phyloP scores from a whole-genome alignment of 805 yeast genomes.

The Blastobotrys robertii region DNA sequence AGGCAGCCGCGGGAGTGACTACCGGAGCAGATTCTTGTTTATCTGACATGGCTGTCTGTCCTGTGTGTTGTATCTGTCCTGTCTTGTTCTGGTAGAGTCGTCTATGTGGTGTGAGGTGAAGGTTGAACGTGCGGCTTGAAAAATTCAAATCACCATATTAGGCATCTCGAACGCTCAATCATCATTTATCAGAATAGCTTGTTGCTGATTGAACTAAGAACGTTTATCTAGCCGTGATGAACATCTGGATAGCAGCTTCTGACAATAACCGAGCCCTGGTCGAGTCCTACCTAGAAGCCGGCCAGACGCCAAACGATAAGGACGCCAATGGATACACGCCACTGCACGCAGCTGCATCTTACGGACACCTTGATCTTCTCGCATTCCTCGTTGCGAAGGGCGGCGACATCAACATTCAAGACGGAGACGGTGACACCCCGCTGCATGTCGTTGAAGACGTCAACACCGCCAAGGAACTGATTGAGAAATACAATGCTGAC shows the following conservation, averaged over 20 bases:
- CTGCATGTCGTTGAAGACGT: slow-evolving; percentile 79
- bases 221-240: no score
- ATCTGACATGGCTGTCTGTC: no score
- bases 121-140: no score
- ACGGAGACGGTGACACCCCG: slow-evolving; percentile 91
- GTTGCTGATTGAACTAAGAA: no score
- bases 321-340: slow-evolving; percentile 97
- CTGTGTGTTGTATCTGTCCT: no score
- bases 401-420: slow-evolving; percentile 77
- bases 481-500: slow-evolving; percentile 64
- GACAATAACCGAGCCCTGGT: slow-evolving; percentile 64
- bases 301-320: slow-evolving; percentile 55
- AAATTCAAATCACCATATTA: no score
- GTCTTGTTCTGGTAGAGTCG: no score
- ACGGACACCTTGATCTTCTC: slow-evolving; percentile 68
- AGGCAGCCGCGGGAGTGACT: no score
- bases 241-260: slow-evolving; percentile 93
- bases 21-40: no score
- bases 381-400: slow-evolving; percentile 44
- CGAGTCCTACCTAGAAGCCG: slow-evolving; percentile 41
- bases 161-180: no score
- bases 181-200: no score
- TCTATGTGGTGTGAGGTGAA: no score
- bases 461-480: slow-evolving; percentile 50
- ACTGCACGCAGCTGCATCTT: slow-evolving; percentile 94